Base-by-base conservation (phyloP, 2,329 filamentous ascomycete species). In the Cladosporium phlei region DNA sequence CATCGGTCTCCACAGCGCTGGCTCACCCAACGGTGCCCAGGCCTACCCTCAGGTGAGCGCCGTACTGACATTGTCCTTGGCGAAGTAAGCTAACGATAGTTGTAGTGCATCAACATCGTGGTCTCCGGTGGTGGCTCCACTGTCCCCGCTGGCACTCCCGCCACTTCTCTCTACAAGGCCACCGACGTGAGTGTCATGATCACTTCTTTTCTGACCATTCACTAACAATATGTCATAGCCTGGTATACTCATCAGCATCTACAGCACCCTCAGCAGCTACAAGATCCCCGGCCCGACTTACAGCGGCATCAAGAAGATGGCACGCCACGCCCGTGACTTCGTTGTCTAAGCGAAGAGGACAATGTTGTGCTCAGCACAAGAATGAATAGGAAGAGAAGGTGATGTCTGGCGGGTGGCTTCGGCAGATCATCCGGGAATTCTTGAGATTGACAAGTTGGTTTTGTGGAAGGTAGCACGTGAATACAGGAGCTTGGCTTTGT, bases 161-260 rank as follows among this genome's bases (percentile, higher is more conserved):
- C 73, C 43, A 78, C 74, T 10, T 63, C 65, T 46, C 70, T 83
- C 21, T 84, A 83, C 72, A 79, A 68, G 43, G 66, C 70, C 55
- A 64, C 68, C 46, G 79, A 83, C 60, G 45, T 47, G 25, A 46
- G 43, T 27, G 19, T 12, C 20, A n/a, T 14, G 5, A 16, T n/a
- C n/a, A n/a, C n/a, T n/a, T n/a, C n/a, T n/a, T n/a, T n/a, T n/a
- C n/a, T n/a, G n/a, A n/a, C n/a, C n/a, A n/a, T n/a, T n/a, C n/a
- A 21, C 45, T 47, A 21, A 47, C 28, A 25, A 17, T 9, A 2
- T 19, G 3, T 19, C 7, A 22, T 14, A 47, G 45, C 62, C 75
- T 10, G 80, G 80, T 49, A 78, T 84, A 58, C 54, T 70, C 51
- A 66, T 81, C 71, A 78, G 77, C 71, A 73, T 83, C 64, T 83